phyloP scores from a whole-genome alignment of 148 eudicot genomes.

The Cornus suecica region DNA sequence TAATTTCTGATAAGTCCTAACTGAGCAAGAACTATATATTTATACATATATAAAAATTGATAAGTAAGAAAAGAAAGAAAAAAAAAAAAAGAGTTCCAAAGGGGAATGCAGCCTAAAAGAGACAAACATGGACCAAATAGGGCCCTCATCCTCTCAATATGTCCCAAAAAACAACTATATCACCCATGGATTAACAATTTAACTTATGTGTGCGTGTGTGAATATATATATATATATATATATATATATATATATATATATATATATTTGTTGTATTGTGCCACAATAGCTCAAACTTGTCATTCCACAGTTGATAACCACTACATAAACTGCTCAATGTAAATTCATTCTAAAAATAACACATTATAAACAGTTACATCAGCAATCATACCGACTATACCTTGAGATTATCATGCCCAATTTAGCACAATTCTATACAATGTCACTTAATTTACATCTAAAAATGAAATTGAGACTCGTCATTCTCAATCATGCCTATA shows the following conservation, averaged over 20 bases:
- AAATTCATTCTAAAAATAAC: not conserved
- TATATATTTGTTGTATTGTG: not conserved
- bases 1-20: not conserved
- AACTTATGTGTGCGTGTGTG: too few relatives aligned
- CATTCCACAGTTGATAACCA: not conserved
- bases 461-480: not conserved
- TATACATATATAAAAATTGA: too few relatives aligned
- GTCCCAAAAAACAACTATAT: too few relatives aligned
- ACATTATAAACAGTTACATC: too few relatives aligned
- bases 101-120: too few relatives aligned
- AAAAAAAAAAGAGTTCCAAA: too few relatives aligned
- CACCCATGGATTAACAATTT: too few relatives aligned
- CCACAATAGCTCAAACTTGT: not conserved
- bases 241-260: too few relatives aligned
- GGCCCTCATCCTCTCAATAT: too few relatives aligned
- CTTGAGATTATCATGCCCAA: not conserved
- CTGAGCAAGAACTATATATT: not conserved
- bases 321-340: not conserved
- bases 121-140: too few relatives aligned
- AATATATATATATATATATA: too few relatives aligned
- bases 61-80: too few relatives aligned
- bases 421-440: not conserved
- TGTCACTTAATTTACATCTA: not conserved
- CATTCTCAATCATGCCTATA: not conserved
- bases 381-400: not conserved